A percentile compares a stretch with the other conserved stretches of the same genome.
These are phyloP conservation scores for Candida verbasci DNA, from an alignment of 805 yeast genomes.

Conservation along the genomic window DNA sequence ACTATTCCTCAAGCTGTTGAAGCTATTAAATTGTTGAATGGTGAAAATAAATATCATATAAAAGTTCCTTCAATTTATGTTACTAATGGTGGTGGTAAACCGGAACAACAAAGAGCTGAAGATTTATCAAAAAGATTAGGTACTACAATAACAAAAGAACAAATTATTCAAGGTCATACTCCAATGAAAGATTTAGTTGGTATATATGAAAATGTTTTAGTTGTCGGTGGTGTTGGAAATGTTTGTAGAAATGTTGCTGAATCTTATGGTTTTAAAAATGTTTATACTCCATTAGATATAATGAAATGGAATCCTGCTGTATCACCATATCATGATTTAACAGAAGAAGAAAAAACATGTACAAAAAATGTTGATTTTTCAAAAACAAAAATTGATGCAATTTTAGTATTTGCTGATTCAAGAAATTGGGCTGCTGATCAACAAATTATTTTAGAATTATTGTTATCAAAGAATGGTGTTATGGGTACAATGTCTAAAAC, in stretches of 20 bases:
- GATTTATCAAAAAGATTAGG: slow-evolving; percentile 63
- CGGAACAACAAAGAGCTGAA: slow-evolving; percentile 68
- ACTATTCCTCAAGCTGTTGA: slow-evolving; percentile 76
- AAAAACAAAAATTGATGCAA: slow-evolving; percentile 67
- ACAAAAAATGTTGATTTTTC: slow-evolving; percentile 61
- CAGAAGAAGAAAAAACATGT: slow-evolving; percentile 62
- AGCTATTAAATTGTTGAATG: slow-evolving; percentile 70
- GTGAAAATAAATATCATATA: slow-evolving; percentile 71
- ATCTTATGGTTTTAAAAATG: slow-evolving; percentile 79
- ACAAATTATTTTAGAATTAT: slow-evolving; percentile 79
- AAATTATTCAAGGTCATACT: slow-evolving; percentile 89
- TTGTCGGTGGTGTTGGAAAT: slow-evolving; percentile 87
- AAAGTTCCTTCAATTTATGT: slow-evolving; percentile 80
- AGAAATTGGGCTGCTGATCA: slow-evolving; percentile 93
- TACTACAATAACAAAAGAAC: slow-evolving; percentile 62
- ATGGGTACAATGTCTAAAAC: slow-evolving; percentile 79
- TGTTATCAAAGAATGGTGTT: slow-evolving; percentile 70
- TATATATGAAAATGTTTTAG: slow-evolving; percentile 67
- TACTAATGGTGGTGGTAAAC: slow-evolving; percentile 91
- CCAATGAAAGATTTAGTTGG: slow-evolving; percentile 83
- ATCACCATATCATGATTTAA: slow-evolving; percentile 74
- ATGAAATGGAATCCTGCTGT: slow-evolving; percentile 86
- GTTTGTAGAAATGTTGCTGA: slow-evolving; percentile 79
- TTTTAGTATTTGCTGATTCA: slow-evolving; percentile 86
- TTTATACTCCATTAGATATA: slow-evolving; percentile 76